These are phyloP conservation scores for Xylaria flabelliformis DNA, from an alignment of 495 filamentous ascomycete species.

Conservation along the genomic window DNA sequence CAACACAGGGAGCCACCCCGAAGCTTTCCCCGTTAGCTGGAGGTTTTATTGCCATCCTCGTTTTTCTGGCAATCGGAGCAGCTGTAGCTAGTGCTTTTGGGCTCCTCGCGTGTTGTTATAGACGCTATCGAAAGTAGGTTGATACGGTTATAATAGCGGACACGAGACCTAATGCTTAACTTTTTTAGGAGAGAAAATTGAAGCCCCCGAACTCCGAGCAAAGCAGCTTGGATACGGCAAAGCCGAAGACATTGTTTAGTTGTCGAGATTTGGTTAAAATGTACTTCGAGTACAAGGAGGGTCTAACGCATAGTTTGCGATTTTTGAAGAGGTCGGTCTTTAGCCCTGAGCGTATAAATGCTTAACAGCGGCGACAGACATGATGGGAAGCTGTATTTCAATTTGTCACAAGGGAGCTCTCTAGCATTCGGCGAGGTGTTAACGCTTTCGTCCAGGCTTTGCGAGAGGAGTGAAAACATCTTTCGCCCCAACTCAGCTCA, in stretches of 20 bases:
- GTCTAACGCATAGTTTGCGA: too few species aligned
- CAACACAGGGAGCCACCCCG: not conserved
- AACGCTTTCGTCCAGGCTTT: too few species aligned
- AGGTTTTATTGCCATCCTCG: not conserved
- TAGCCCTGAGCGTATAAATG: too few species aligned
- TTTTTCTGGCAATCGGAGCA: not conserved
- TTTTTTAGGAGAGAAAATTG: not conserved
- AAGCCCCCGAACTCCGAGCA: not conserved
- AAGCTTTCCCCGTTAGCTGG: not conserved
- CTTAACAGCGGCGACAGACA: too few species aligned
- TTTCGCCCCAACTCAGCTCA: too few species aligned
- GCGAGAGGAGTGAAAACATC: too few species aligned
- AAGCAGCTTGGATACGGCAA: not conserved
- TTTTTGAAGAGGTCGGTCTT: too few species aligned
- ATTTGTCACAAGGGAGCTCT: too few species aligned
- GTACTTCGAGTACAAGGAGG: too few species aligned
- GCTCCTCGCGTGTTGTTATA: not conserved
- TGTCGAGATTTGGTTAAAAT: not conserved
- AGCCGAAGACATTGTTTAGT: not conserved
- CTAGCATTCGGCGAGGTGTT: too few species aligned
- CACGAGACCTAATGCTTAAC: not conserved
- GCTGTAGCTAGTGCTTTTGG: not conserved
- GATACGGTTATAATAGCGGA: not conserved
- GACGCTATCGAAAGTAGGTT: not conserved
- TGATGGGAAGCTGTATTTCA: too few species aligned